Evolutionary conservation across 305 asterid genomes (phyloP), one percentile per base, ranked within the genome.

Genomic region (Ruellia speciosa): DNA sequence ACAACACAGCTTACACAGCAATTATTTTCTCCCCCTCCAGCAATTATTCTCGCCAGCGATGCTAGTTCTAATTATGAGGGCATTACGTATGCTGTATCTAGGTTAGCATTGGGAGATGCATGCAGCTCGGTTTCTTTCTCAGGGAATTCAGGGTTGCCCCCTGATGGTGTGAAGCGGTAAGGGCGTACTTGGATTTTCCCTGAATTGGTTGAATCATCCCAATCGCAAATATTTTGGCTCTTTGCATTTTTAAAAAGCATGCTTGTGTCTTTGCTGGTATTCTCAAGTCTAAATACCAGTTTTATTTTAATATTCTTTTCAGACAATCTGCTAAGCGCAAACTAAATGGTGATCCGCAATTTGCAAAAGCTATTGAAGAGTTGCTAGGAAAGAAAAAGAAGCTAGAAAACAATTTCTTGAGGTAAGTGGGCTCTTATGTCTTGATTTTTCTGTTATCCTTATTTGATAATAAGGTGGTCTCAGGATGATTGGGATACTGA

Each of bases 1-100:
- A 74, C 86, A 18, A 78, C 94, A 15, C 94, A 80, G 51, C 96
- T 88, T 60, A 83, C 83, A 88, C 88, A 88, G 80, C 94, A 86
- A 71, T 65, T 88, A 61, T 79, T 88, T 59, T 68, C 89, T 24
- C 62, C 69, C 61, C 80, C 79, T 31, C 72, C 76, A 37, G 65
- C 66, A 14, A 53, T 18, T 52, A 68, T 83, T 67, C 77, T 83
- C 56, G 73, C 81, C 49, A 52, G 64, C 24, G 81, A 81, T 68
- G 76, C 80, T 56, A 70, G 69, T 52, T 56, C 65, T 43, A 63
- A 55, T 40, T 71, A 57, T 60, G 81, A 75, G 67, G 64, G 56
- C 65, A 68, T 73, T 63, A 66, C 70, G 19, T 88, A 83, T 70
- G 28, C 61, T 56, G 71, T 75, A 33, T 68, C 83, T 43, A 78